Conservation (phyloP, 2,329 filamentous ascomycete genomes). For the Akanthomyces dipterigenus region DNA sequence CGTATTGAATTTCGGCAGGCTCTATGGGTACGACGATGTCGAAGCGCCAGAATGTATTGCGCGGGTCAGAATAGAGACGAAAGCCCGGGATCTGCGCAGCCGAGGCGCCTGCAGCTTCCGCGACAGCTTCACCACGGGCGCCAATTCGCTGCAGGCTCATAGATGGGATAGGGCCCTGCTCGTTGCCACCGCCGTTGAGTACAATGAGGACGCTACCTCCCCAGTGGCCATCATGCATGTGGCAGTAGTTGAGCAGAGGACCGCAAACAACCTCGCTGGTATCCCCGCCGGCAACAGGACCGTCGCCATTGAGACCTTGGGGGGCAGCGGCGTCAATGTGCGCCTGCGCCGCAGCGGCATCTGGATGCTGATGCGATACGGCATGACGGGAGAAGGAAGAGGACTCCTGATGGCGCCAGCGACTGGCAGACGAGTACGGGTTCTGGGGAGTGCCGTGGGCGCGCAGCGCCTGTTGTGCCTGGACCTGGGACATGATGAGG, state of each 20-base stretch:
- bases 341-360: constrained; percentile 36
- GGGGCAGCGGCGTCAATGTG: constrained; percentile 19
- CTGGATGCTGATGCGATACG: constrained; percentile 37
- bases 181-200: constrained; percentile 60
- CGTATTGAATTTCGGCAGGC: constrained; percentile 64
- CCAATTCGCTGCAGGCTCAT: constrained; percentile 46
- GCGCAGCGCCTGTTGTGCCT: not conserved
- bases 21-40: constrained; percentile 72
- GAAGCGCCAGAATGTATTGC: constrained; percentile 90
- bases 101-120: constrained; percentile 9
- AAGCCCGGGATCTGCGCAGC: constrained; percentile 37
- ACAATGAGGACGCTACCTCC: constrained; percentile 82
- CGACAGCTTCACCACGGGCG: constrained; percentile 22
- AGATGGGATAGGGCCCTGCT: constrained; percentile 51
- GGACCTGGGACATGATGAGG: not conserved
- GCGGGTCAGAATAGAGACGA: constrained; percentile 57
- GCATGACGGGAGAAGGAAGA: constrained; percentile 46
- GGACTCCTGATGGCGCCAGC: constrained; percentile 60
- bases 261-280: constrained; percentile 61
- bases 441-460: constrained; percentile 26
- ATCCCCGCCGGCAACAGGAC: constrained; percentile 25
- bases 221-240: constrained; percentile 68
- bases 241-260: constrained; percentile 70
- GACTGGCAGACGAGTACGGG: constrained; percentile 48
- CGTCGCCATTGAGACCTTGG: constrained; percentile 12